Percentiles rank a stretch among this genome's conserved stretches.
These are phyloP conservation scores for Teratosphaeria pseudoeucalypti DNA, from an alignment of 2,329 filamentous ascomycete species.

Conservation along the genomic window DNA sequence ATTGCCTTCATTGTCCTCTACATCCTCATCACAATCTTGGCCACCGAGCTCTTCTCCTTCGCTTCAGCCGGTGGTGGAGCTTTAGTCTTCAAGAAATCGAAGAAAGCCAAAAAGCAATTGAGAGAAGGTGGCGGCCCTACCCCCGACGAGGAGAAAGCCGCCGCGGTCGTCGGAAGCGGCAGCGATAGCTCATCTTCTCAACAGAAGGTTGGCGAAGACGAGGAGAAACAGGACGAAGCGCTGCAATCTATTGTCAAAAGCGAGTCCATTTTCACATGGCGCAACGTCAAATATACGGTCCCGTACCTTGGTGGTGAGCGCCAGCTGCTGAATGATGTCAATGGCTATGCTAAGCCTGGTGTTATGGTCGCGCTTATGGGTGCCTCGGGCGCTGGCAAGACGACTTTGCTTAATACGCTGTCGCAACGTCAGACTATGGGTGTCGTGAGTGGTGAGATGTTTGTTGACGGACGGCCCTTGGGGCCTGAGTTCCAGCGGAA, in stretches of 20 bases:
- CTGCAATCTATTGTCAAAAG: slow-evolving; percentile 43
- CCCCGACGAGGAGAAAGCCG: slow-evolving; percentile 49
- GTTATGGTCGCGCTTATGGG: slow-evolving; percentile 74
- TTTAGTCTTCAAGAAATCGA: slow-evolving; percentile 61
- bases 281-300: slow-evolving; percentile 61
- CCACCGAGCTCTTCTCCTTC: slow-evolving; percentile 59
- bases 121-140: slow-evolving; percentile 33
- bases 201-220: slow-evolving; percentile 18
- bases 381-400: slow-evolving; percentile 73
- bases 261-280: slow-evolving; percentile 61
- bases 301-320: slow-evolving; percentile 54
- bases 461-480: slow-evolving; percentile 57
- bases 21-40: slow-evolving; percentile 58
- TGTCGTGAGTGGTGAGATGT: slow-evolving; percentile 56
- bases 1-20: slow-evolving; percentile 68
- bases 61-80: slow-evolving; percentile 54
- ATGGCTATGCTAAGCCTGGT: slow-evolving; percentile 70
- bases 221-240: slow-evolving; percentile 30
- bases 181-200: slow-evolving; percentile 22
- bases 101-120: slow-evolving; percentile 48
- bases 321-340: slow-evolving; percentile 57
- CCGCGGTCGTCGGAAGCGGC: slow-evolving; percentile 15
- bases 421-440: slow-evolving; percentile 61
- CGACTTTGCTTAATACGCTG: slow-evolving; percentile 67
- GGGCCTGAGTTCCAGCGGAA: slow-evolving; percentile 55